Percentiles rank a stretch among this genome's conserved stretches.
Evolutionary conservation across 495 filamentous ascomycete genomes (phyloP).

Genomic region (Aspergillus steynii): DNA sequence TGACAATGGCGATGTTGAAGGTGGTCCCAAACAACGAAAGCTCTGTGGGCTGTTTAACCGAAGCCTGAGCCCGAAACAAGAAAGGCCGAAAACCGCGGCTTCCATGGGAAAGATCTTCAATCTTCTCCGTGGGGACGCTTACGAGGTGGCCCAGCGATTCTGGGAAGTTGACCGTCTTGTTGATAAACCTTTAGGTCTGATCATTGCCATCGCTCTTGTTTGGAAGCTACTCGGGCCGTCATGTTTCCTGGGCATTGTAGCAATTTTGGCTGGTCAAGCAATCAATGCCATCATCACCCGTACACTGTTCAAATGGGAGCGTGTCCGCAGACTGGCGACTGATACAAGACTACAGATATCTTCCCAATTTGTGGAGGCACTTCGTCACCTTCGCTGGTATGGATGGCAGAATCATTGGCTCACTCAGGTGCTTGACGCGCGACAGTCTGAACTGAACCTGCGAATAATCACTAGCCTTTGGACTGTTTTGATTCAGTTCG

Average conservation of each 20-base stretch:
- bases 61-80: constrained; percentile 15
- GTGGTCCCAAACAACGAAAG: constrained; percentile 10
- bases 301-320: constrained; percentile 61
- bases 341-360: constrained; percentile 72
- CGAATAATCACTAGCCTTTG: constrained; percentile 66
- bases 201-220: constrained; percentile 67
- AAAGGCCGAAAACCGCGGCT: constrained; percentile 56
- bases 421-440: constrained; percentile 65
- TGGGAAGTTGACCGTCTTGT: constrained; percentile 76
- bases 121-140: constrained; percentile 74
- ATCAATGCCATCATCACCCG: constrained; percentile 65
- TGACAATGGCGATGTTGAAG: constrained; percentile 3
- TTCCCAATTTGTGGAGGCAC: constrained; percentile 78
- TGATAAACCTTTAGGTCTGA: constrained; percentile 65
- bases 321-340: constrained; percentile 62
- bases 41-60: constrained; percentile 23
- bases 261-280: constrained; percentile 62
- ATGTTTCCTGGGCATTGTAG: constrained; percentile 69
- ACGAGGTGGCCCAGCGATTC: constrained; percentile 78
- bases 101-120: constrained; percentile 85
- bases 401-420: constrained; percentile 85
- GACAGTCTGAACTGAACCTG: constrained; percentile 65
- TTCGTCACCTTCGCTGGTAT: constrained; percentile 85
- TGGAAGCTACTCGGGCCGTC: constrained; percentile 76
- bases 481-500: constrained; percentile 55